Evolutionary conservation across 2,329 filamentous ascomycete genomes (phyloP), one percentile per base, ranked within the genome.

Genomic region (Sclerotinia sclerotiorum): DNA sequence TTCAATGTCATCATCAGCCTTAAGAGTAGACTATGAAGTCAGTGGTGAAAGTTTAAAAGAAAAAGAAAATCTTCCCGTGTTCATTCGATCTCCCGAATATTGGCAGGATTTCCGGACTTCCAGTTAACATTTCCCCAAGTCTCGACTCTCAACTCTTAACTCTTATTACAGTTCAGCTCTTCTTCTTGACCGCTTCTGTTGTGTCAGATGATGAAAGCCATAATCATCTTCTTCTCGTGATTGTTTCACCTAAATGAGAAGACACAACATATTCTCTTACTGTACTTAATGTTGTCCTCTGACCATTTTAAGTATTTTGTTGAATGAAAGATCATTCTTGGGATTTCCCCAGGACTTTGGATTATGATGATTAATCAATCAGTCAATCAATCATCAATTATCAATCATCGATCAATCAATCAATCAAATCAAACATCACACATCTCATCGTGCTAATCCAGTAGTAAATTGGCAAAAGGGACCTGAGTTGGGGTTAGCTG

Each of bases 241-340:
- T 35, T 3, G 39, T 62, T 62, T 62, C 58, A 49, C 58, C 32
- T 44, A 10, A 49, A 19, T 35, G 35, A 39, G 44, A 46, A 35
- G 8, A 51, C 58, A 62, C 58, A 39, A 39, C 58, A 62, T 62
- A 62, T 62, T 35, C 32, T 51, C 29, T 39, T 39, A 62, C 58
- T 17, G 8, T 49, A 51, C 27, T 17, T 49, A 8, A 60, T 60
- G 56, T 46, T 35, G 56, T 60, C 56, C 56, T 46, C 56, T 46
- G 56, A 46, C 10, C 42, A 19, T n/a, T 46, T 46, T 29, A 7
- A 15, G 56, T 19, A 21, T 46, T 44, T 32, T 13, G 56, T 27
- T 21, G 4, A 15, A 29, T 27, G 24, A 29, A 60, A 21, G 19
- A 29, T 46, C 6, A 60, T 46, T 15, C 42, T 46, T 42, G 24